These are phyloP conservation scores for Catharanthus roseus DNA, from an alignment of 257 asterid genomes.

Conservation along the genomic window DNA sequence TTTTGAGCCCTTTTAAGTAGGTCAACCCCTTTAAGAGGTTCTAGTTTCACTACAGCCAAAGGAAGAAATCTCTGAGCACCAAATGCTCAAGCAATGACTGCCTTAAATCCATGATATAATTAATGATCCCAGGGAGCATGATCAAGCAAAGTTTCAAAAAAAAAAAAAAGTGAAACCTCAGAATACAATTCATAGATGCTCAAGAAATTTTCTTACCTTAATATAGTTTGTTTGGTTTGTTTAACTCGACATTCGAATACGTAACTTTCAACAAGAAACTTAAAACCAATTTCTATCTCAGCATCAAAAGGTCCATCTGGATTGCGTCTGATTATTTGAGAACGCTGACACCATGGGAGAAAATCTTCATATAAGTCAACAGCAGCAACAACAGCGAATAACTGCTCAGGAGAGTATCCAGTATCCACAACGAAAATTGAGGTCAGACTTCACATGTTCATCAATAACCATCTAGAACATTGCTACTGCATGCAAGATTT, in stretches of 20 bases:
- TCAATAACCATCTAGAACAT: not conserved
- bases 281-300: constrained; percentile 89
- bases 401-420: constrained; percentile 92
- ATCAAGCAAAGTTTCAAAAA: not conserved
- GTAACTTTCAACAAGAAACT: constrained; percentile 89
- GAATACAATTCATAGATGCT: not conserved
- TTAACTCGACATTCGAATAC: constrained; percentile 70
- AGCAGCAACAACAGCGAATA: constrained; percentile 96
- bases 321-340: constrained; percentile 55
- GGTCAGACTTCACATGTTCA: constrained; percentile 6
- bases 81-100: not conserved
- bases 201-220: constrained; percentile 43
- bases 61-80: constrained; percentile 3
- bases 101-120: not conserved
- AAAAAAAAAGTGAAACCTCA: not conserved
- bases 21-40: not conserved
- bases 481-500: not conserved
- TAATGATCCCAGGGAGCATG: not conserved
- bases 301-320: constrained; percentile 93
- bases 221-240: constrained; percentile 53
- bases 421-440: constrained; percentile 18
- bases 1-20: not conserved
- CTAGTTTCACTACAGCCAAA: not conserved
- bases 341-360: constrained; percentile 97
- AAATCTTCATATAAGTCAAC: constrained; percentile 93